Conservation (phyloP, 75 land plant species). For the Larix kaempferi region DNA sequence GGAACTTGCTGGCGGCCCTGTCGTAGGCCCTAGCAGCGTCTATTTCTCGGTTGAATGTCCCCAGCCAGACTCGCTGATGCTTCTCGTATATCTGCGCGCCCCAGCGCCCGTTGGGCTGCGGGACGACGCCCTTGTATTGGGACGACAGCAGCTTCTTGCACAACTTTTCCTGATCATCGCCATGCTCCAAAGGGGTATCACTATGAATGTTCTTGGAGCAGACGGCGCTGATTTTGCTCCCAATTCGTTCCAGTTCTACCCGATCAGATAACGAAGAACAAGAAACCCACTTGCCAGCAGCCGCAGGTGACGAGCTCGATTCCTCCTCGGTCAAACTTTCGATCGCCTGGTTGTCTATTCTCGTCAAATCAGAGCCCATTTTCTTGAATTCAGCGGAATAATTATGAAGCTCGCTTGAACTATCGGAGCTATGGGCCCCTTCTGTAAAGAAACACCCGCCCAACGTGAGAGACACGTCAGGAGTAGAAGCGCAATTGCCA, state of each 20-base stretch:
- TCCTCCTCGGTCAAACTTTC: not conserved
- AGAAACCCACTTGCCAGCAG: not conserved
- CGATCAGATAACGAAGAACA: not conserved
- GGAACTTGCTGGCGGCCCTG: conserved; percentile 69
- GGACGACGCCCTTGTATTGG: conserved; percentile 83
- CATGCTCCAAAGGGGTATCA: conserved; percentile 13
- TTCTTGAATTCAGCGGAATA: too few species aligned
- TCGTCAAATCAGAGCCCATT: not conserved
- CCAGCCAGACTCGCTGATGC: conserved; percentile 87
- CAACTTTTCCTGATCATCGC: conserved; percentile 8
- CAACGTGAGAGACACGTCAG: not conserved
- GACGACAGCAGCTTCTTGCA: conserved; percentile 56
- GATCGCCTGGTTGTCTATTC: not conserved
- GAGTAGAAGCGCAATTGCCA: not conserved
- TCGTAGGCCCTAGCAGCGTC: conserved; percentile 85
- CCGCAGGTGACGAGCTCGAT: not conserved
- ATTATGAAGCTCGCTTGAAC: not conserved
- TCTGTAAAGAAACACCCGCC: not conserved
- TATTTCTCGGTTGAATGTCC: conserved; percentile 79
- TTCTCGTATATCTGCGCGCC: conserved; percentile 95
- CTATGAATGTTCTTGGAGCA: not conserved
- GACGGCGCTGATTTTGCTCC: conserved; percentile 25
- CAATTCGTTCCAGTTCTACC: conserved; percentile 9
- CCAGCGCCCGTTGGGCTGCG: conserved; percentile 95
- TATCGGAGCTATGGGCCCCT: not conserved